Base-by-base conservation (phyloP, 1,284 basidiomycete genomes). In the Cronartium ribicola region DNA sequence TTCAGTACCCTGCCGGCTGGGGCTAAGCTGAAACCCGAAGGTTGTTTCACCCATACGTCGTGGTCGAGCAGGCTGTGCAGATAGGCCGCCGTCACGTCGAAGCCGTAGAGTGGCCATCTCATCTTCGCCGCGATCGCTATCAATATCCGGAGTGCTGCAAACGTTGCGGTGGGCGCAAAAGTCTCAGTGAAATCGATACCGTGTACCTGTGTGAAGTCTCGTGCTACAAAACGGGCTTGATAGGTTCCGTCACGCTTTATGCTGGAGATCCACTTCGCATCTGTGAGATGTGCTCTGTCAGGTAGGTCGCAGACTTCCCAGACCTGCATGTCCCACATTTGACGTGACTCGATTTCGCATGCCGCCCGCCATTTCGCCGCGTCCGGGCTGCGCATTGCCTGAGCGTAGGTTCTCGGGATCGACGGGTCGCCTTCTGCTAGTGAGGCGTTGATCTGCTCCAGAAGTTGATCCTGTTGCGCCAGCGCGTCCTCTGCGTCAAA, bases 71-170 rank as follows among this genome's bases (percentile, higher is more conserved):
- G 51, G 6, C 55, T 41, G 57, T 61, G 57, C 3, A 69, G 59
- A 13, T 69, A 69, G 41, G 67, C 67, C 3, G 67, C 59, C 6
- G 60, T 60, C 36, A 69, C 44, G 29, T 69, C 43, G 17, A 69
- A 69, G 2, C n/a, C 4, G 8, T 61, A 60, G 29, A 44, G 43
- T 5, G 55, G 67, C 67, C 67, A 69, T 10, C 22, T 3, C 7
- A 20, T 43, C 8, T 1, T 22, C 8, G 59, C 59, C 4, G 67
- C 67, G 7, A 69, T 29, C 1, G 43, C 17, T 2, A 63, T 22
- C 20, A 69, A 39, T 4, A 69, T 2, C 2, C 59, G 5, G 41
- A 62, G 48, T 3, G 67, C 57, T 3, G 44, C 22, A 48, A 69
- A 61, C 7, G 67, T 69, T 4, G 59, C 59, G 2, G 67, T 63